phyloP scores from a whole-genome alignment of 2,329 filamentous ascomycete species.

The Paecilomyces dactylethromorphus region DNA sequence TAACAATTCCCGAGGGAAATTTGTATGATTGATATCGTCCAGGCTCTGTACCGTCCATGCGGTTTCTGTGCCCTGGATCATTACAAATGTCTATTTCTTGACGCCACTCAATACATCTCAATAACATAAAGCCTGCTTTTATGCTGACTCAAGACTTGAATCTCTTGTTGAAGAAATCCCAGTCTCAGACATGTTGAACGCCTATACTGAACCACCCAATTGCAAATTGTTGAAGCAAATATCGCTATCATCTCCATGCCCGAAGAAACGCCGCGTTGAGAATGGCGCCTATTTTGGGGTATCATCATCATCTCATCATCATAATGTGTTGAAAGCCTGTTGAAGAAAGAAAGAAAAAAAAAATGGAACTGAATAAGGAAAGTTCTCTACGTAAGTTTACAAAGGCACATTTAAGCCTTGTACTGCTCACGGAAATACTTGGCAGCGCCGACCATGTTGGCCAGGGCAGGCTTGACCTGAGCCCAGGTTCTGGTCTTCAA shows the following conservation, averaged over 20 bases:
- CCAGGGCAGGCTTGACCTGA: constrained; percentile 93
- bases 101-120: neutral
- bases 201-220: neutral
- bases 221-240: neutral
- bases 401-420: constrained; percentile 34
- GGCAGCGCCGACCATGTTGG: constrained; percentile 97
- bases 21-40: neutral
- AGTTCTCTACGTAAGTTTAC: neutral
- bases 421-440: constrained; percentile 94
- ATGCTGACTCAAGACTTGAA: neutral
- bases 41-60: neutral
- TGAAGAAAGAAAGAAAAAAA: neutral
- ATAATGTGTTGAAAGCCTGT: constrained; percentile 9
- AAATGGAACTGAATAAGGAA: constrained; percentile 7
- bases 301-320: constrained; percentile 8
- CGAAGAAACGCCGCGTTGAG: constrained; percentile 13
- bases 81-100: neutral
- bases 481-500: constrained; percentile 98
- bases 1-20: neutral
- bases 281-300: constrained; percentile 10
- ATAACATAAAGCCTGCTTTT: neutral
- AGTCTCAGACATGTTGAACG: neutral
- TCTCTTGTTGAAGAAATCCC: neutral
- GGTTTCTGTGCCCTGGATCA: neutral
- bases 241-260: neutral